Evolutionary conservation across 2,329 filamentous ascomycete species (phyloP), one percentile per base, ranked within the genome.

Genomic region (Sclerotinia spermophila): DNA sequence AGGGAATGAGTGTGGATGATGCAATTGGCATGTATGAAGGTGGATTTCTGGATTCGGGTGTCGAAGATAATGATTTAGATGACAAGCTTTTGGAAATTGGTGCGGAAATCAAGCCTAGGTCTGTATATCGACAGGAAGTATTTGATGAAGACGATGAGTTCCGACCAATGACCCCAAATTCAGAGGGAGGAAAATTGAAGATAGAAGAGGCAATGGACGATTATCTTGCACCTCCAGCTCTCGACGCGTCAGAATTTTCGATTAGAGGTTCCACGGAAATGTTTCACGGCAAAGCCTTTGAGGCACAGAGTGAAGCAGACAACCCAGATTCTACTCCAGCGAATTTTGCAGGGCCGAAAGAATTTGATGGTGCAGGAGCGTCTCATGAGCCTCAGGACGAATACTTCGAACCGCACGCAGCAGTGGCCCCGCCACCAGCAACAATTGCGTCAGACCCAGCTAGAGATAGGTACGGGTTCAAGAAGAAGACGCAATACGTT

Each of bases 401-500:
- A 65, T 72, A 75, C 24, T 73, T 72, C 6, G 30, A 58, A n/a
- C 64, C 72, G 35, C 48, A 71, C 1, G 17, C 60, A 45, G 48
- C 58, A 13, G 70, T 59, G 51, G 65, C 73, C 1, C 76, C 74
- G 19, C 72, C 72, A 3, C 75, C 74, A n/a, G 70, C 72, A 66
- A 56, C 70, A 55, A 44, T 67, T 48, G 61, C 70, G 2, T 53
- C 71, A 17, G 66, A 42, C 58, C 75, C 74, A 60, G 78, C 76
- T 5, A 89, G 94, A 68, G 94, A 97, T 79, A 87, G 92, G 24
- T 97, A 97, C 77, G 95, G 95, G 5, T 98, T 98, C 83, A 92
- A 93, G 75, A 98, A 97, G 80, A 87, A 88, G 51, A 95, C 90
- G 55, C 90, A 94, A 74, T 90, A 96, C 77, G 86, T 97, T 73